These are phyloP conservation scores for Mortierella alpina DNA, from an alignment of 192 early-diverging fungal species.

Conservation along the genomic window DNA sequence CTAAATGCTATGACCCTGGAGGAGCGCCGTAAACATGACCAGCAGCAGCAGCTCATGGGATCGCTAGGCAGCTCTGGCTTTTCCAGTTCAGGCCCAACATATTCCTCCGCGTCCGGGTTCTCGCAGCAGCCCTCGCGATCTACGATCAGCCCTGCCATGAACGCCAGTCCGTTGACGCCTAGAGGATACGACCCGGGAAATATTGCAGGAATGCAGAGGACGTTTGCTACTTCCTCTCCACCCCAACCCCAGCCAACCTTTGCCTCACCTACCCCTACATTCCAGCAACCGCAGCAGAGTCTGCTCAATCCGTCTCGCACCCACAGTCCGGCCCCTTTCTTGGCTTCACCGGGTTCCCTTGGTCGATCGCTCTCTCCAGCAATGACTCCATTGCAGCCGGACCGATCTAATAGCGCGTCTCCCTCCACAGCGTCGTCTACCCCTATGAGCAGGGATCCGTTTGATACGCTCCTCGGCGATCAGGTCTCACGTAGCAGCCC, in stretches of 20 bases:
- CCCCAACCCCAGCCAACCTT: slow-evolving; percentile 9
- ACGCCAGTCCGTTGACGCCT: neutral
- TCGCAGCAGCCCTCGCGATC: slow-evolving; percentile 10
- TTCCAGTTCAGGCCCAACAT: neutral
- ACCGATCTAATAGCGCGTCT: slow-evolving; percentile 29
- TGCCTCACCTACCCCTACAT: slow-evolving; percentile 24
- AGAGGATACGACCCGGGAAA: slow-evolving; percentile 27
- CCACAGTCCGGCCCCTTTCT: slow-evolving; percentile 31
- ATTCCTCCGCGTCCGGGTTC: neutral
- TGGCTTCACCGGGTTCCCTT: slow-evolving; percentile 22
- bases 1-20: slow-evolving; percentile 38
- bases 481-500: slow-evolving; percentile 37
- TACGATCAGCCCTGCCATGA: slow-evolving; percentile 1
- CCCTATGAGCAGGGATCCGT: slow-evolving; percentile 23
- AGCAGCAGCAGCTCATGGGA: slow-evolving; percentile 34
- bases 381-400: slow-evolving; percentile 35
- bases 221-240: neutral
- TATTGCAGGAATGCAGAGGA: slow-evolving; percentile 7
- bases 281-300: slow-evolving; percentile 19
- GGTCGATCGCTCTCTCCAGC: slow-evolving; percentile 42
- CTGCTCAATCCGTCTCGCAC: slow-evolving; percentile 7
- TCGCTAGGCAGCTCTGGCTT: slow-evolving; percentile 15
- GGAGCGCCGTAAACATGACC: slow-evolving; percentile 39
- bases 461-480: slow-evolving; percentile 29
- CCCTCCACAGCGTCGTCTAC: slow-evolving; percentile 9